Evolutionary conservation across 345 rosid genomes (phyloP), one percentile per base, ranked within the genome.

Genomic region (Citrus inodora): DNA sequence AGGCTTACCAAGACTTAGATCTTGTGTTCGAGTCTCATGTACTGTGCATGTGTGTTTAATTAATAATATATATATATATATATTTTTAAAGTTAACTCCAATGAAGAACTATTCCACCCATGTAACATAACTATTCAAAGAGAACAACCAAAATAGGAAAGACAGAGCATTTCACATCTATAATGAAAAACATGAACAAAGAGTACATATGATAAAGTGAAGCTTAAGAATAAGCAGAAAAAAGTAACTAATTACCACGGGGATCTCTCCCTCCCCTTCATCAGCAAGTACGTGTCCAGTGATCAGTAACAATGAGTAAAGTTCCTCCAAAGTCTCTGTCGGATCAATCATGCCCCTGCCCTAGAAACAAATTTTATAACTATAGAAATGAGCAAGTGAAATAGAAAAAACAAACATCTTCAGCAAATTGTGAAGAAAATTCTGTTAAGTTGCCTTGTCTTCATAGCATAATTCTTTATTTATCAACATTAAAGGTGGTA

Each of bases 201-300:
- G 13, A 27, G n/a, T n/a, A 60, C 17, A 38, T 11, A 66, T 16
- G 55, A 64, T 33, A 53, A 66, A 69, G 37, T 21, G 75, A 78
- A 77, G 63, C 72, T 67, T 62, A 65, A 66, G 27, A 71, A 76
- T 66, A 78, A 22, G 79, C 77, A 67, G 64, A 65, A 70, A 46
- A 79, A 80, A 33, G 37, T 38, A 81, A 80, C 51, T 22, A 82
- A 37, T 72, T 91, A 96, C 99, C 98, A 96, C 72, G 72, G 99
- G 98, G 9, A 98, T 96, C 87, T 96, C 99, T 77, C 99, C 98
- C 80, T 96, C 98, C 78, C 98, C 97, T 88, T 96, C 99, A 87
- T 96, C 99, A 62, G 97, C 98, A 85, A 96, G 94, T 74, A 96
- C 91, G 86, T 96, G 98, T 78, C 99, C 99, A 46, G 85, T 87